Percentiles rank a stretch among this genome's conserved stretches.
Evolutionary conservation across 116 monocot species (phyloP).

Genomic region (Phalaenopsis hybrid): DNA sequence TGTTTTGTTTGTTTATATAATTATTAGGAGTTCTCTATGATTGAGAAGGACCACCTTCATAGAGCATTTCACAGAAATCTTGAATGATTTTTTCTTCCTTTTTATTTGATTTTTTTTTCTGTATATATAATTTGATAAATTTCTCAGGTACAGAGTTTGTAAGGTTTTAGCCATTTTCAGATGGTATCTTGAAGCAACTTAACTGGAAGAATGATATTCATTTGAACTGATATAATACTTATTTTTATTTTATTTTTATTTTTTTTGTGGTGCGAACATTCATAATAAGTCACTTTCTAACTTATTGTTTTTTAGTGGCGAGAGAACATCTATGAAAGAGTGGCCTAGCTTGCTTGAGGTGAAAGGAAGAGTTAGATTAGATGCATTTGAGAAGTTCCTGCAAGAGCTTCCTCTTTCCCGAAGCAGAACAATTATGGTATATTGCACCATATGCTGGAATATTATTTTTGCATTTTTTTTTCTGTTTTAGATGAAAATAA

Average conservation of each 20-base stretch:
- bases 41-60: not conserved
- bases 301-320: conserved; percentile 57
- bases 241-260: not conserved
- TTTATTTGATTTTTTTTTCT: conserved; percentile 1
- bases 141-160: not conserved
- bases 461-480: not conserved
- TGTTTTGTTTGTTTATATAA: no score
- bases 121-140: not conserved
- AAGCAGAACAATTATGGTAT: conserved; percentile 90
- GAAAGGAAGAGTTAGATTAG: conserved; percentile 87
- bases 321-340: conserved; percentile 62
- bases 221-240: not conserved
- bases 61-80: not conserved
- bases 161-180: not conserved
- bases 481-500: not conserved
- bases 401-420: conserved; percentile 76
- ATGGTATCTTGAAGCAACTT: not conserved
- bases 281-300: conserved; percentile 6
- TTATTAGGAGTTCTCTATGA: no score
- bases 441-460: conserved; percentile 1
- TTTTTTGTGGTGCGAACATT: not conserved
- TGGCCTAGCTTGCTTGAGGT: conserved; percentile 89
- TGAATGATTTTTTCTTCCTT: no score
- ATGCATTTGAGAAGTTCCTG: conserved; percentile 90
- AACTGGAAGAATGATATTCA: not conserved